phyloP scores from a whole-genome alignment of 345 rosid species.

The Odontarrhena argentea region DNA sequence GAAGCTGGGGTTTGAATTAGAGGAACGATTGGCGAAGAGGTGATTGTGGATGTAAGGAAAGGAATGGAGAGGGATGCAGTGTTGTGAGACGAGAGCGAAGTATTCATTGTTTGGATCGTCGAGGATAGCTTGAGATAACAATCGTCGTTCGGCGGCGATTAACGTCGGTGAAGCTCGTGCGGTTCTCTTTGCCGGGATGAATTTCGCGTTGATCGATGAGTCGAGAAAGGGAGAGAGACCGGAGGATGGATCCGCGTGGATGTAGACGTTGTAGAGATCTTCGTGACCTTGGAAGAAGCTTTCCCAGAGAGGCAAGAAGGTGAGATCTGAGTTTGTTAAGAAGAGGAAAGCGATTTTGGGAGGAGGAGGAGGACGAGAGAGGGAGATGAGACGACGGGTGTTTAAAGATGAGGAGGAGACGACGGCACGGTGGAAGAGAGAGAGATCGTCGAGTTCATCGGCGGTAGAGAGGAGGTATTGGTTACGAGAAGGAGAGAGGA shows the following conservation, averaged over 20 bases:
- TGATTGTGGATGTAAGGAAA: slow-evolving; percentile 59
- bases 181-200: slow-evolving; percentile 65
- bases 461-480: slow-evolving; percentile 41
- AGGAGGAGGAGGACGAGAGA: slow-evolving; percentile 58
- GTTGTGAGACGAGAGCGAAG: slow-evolving; percentile 79
- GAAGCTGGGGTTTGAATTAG: slow-evolving; percentile 49
- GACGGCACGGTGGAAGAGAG: slow-evolving; percentile 66
- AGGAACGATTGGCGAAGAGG: slow-evolving; percentile 51
- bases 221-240: slow-evolving; percentile 32
- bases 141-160: slow-evolving; percentile 75
- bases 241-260: slow-evolving; percentile 71
- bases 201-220: slow-evolving; percentile 46
- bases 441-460: slow-evolving; percentile 61
- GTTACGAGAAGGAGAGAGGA: slow-evolving; percentile 54
- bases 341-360: slow-evolving; percentile 92
- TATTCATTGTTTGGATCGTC: slow-evolving; percentile 81
- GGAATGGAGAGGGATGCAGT: slow-evolving; percentile 86
- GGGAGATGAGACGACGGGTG: slow-evolving; percentile 39
- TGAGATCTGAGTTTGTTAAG: slow-evolving; percentile 84
- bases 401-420: slow-evolving; percentile 22
- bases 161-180: slow-evolving; percentile 69
- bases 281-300: slow-evolving; percentile 60
- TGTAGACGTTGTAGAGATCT: slow-evolving; percentile 66
- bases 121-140: slow-evolving; percentile 70
- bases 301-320: slow-evolving; percentile 77